Evolutionary conservation across 2,329 filamentous ascomycete genomes (phyloP).

Genomic region (Neobulgaria alba): DNA sequence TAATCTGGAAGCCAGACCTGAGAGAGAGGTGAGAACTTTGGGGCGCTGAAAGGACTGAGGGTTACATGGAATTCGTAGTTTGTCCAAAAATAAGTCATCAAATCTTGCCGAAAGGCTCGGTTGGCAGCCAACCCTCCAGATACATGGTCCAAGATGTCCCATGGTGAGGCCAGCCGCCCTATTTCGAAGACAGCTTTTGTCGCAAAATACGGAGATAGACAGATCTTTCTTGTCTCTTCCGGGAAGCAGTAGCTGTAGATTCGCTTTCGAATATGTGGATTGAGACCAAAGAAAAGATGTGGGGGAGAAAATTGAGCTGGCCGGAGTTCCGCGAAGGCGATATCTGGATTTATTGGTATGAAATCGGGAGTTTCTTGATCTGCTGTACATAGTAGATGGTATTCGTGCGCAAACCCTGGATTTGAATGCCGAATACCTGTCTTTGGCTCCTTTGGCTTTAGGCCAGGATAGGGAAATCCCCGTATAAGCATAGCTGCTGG

Average conservation of each 20-base stretch:
- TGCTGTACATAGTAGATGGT: too few species aligned
- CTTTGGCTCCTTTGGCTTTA: too few species aligned
- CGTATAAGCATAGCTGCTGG: too few species aligned
- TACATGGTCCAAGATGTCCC: slow-evolving; percentile 20
- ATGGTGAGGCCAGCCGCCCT: slow-evolving; percentile 21
- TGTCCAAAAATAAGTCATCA: slow-evolving; percentile 28
- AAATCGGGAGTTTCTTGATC: too few species aligned
- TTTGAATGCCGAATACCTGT: too few species aligned
- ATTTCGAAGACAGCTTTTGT: slow-evolving; percentile 19
- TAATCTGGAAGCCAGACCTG: slow-evolving; percentile 20
- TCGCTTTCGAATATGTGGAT: slow-evolving; percentile 12
- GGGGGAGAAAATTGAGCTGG: not conserved
- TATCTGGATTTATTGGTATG: not conserved
- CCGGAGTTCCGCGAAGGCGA: not conserved
- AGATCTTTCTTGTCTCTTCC: slow-evolving; percentile 16
- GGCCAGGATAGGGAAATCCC: too few species aligned
- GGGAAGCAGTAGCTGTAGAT: slow-evolving; percentile 25
- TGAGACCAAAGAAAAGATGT: slow-evolving; percentile 14
- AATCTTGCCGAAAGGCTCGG: slow-evolving; percentile 18
- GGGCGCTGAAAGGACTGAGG: slow-evolving; percentile 18
- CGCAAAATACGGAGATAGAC: slow-evolving; percentile 18
- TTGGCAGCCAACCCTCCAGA: slow-evolving; percentile 17
- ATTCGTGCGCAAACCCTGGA: too few species aligned
- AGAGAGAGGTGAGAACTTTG: slow-evolving; percentile 21
- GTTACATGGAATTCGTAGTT: slow-evolving; percentile 27